Percentiles rank a stretch among this genome's conserved stretches.
Conservation (phyloP, 2,329 filamentous ascomycete genomes). For the Claviceps pusilla region DNA sequence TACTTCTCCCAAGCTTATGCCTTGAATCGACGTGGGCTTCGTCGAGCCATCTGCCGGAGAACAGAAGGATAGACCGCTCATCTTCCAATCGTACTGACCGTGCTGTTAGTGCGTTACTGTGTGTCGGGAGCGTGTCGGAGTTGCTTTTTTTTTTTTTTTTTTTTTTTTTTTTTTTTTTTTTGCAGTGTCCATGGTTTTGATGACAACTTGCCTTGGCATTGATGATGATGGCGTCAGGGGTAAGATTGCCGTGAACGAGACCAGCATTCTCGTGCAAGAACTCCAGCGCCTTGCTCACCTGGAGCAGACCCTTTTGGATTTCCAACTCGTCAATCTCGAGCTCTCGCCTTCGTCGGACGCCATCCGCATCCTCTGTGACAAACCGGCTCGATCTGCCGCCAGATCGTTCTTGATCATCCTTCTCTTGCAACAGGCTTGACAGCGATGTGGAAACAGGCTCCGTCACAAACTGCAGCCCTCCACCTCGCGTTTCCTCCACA, state of each 20-base stretch:
- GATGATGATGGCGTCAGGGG: conserved; percentile 82
- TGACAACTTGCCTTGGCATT: conserved; percentile 61
- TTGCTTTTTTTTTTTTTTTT: neutral
- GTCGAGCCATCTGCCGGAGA: conserved; percentile 64
- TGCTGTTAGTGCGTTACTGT: neutral
- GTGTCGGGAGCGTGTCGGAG: neutral
- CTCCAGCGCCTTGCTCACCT: conserved; percentile 85
- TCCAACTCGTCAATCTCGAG: conserved; percentile 92
- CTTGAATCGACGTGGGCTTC: conserved; percentile 58
- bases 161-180: no score
- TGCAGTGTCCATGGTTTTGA: neutral
- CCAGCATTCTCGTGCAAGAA: conserved; percentile 92
- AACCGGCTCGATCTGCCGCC: conserved; percentile 63
- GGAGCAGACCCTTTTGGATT: conserved; percentile 88
- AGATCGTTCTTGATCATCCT: conserved; percentile 68
- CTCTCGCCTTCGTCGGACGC: conserved; percentile 58
- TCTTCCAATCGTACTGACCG: conserved; percentile 82
- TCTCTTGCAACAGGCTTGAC: conserved; percentile 65
- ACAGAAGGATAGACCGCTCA: conserved; percentile 84
- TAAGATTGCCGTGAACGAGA: conserved; percentile 85
- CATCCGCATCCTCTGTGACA: conserved; percentile 65
- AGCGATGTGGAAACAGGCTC: conserved; percentile 85
- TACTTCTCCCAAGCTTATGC: conserved; percentile 69
- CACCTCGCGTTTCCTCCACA: conserved; percentile 82
- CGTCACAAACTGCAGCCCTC: conserved; percentile 89